Evolutionary conservation across 2,329 filamentous ascomycete species (phyloP).

Genomic region (Penicillium sp.): DNA sequence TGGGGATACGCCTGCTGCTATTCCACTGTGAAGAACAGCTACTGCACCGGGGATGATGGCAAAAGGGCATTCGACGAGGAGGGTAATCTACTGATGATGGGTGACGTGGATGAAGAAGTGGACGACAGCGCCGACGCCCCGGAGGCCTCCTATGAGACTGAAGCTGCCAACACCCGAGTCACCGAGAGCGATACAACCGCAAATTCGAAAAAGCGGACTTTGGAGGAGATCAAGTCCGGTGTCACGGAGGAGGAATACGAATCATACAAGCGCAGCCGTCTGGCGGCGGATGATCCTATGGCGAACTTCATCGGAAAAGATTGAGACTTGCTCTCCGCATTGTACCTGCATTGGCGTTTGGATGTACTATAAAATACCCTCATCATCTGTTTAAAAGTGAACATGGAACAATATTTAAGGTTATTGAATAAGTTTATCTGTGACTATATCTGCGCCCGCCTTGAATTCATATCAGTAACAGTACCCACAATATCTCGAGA

Average conservation of each 20-base stretch:
- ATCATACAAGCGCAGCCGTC: constrained; percentile 75
- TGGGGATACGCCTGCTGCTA: constrained; percentile 98
- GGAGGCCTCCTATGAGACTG: constrained; percentile 22
- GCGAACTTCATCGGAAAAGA: constrained; percentile 76
- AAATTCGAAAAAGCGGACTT: constrained; percentile 68
- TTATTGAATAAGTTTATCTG: fast-evolving
- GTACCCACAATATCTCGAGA: too few relatives aligned
- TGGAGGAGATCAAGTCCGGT: constrained; percentile 76
- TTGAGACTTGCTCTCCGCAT: constrained; percentile 13
- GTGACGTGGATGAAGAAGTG: constrained; percentile 14
- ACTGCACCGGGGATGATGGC: constrained; percentile 91
- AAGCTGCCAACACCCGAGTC: constrained; percentile 31
- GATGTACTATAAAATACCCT: constrained; percentile 25
- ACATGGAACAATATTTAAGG: not conserved
- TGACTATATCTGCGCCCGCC: too few relatives aligned
- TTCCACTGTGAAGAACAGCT: constrained; percentile 91
- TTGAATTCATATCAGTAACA: too few relatives aligned
- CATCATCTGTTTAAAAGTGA: constrained; percentile 6
- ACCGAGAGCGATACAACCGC: constrained; percentile 33
- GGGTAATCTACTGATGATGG: constrained; percentile 60
- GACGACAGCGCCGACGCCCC: constrained; percentile 15
- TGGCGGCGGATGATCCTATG: constrained; percentile 82
- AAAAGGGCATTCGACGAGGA: constrained; percentile 78
- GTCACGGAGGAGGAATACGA: constrained; percentile 85
- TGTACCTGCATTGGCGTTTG: constrained; percentile 20